A percentile compares a stretch with the other conserved stretches of the same genome.
These are phyloP conservation scores for Emmonsiellopsis sp. DNA, from an alignment of 2,329 filamentous ascomycete species.

Conservation along the genomic window DNA sequence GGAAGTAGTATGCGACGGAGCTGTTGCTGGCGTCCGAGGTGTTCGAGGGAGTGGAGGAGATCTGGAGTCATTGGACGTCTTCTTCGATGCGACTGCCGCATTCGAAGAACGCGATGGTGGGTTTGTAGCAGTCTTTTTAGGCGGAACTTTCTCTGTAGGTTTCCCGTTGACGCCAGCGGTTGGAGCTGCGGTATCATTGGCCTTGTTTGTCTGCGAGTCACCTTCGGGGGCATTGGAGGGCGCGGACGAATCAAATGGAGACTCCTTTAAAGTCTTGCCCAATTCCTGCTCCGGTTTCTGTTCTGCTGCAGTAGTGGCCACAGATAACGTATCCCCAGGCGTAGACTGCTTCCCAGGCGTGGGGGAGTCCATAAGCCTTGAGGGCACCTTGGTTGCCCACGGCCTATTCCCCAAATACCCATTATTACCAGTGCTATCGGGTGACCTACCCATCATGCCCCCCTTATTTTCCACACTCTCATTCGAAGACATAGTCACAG, in stretches of 20 bases:
- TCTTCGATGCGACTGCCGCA: constrained; percentile 17
- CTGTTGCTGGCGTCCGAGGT: constrained; percentile 9
- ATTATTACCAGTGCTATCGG: not conserved
- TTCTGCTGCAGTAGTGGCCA: not conserved
- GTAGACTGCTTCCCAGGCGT: not conserved
- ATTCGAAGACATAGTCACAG: constrained; percentile 7
- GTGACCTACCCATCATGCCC: not conserved
- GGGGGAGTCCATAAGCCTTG: not conserved
- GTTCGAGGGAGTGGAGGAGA: constrained; percentile 14
- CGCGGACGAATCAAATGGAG: constrained; percentile 16
- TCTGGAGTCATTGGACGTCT: constrained; percentile 13
- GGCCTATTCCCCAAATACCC: constrained; percentile 12
- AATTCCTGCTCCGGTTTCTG: constrained; percentile 8
- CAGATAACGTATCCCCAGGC: not conserved
- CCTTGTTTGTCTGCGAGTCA: not conserved
- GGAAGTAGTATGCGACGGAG: constrained; percentile 10
- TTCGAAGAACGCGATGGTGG: constrained; percentile 20
- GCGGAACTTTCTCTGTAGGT: constrained; percentile 3
- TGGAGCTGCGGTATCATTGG: not conserved
- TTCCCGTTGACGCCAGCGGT: constrained; percentile 7
- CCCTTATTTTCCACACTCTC: constrained; percentile 3
- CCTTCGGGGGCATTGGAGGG: constrained; percentile 5
- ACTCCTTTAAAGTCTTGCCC: constrained; percentile 22
- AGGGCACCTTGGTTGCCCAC: constrained; percentile 3
- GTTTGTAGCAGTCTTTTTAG: constrained; percentile 15